Evolutionary conservation across 192 early-diverging fungal species (phyloP).

Genomic region (Thoreauomyces humboldtii): DNA sequence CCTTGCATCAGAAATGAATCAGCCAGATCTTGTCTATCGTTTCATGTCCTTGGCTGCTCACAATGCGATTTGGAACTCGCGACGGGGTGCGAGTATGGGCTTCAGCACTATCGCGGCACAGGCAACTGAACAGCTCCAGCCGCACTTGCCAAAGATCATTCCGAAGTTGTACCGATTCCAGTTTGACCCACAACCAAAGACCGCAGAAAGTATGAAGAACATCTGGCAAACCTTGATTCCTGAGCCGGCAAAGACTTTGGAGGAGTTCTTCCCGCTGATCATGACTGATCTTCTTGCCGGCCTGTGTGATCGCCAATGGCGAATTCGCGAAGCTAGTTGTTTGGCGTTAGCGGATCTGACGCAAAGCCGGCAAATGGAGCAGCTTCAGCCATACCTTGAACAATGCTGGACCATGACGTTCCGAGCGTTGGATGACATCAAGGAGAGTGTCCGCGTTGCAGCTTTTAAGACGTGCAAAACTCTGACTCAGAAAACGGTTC

Average conservation of each 20-base stretch:
- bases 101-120: constrained; percentile 74
- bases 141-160: constrained; percentile 70
- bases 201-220: constrained; percentile 82
- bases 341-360: constrained; percentile 72
- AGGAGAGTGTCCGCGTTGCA: constrained; percentile 82
- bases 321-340: constrained; percentile 80
- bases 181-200: constrained; percentile 87
- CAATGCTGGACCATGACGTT: constrained; percentile 89
- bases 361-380: constrained; percentile 62
- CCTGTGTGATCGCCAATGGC: constrained; percentile 80
- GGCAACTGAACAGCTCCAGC: constrained; percentile 77
- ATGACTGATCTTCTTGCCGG: constrained; percentile 74
- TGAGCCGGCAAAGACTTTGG: constrained; percentile 64
- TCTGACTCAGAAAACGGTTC: constrained; percentile 76
- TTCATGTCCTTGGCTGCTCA: constrained; percentile 92
- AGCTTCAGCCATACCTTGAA: constrained; percentile 74
- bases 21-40: constrained; percentile 89
- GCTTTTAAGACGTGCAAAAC: constrained; percentile 78
- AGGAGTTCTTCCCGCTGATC: constrained; percentile 77
- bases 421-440: constrained; percentile 89
- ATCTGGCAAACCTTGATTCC: constrained; percentile 76
- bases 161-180: constrained; percentile 86
- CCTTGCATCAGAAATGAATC: constrained; percentile 90
- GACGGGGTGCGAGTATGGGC: constrained; percentile 84
- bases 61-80: constrained; percentile 87